Percentiles rank a stretch among this genome's conserved stretches.
Conservation (phyloP, 2,329 filamentous ascomycete genomes). For the Hymenoscyphus occultus region DNA sequence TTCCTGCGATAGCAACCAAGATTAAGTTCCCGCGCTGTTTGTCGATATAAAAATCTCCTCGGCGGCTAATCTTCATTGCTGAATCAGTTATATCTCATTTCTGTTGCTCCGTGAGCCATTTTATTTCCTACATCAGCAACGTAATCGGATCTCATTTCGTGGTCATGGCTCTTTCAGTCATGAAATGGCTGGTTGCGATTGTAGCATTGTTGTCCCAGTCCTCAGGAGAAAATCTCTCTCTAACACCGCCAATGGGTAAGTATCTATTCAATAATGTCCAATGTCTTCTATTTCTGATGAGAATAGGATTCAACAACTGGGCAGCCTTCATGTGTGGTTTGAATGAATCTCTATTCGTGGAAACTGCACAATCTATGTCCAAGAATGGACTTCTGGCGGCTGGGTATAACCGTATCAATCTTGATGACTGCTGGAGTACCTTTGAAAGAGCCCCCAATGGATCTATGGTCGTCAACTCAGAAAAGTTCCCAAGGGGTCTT, state of each 20-base stretch:
- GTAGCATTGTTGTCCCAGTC: slow-evolving; percentile 11
- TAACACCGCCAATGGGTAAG: slow-evolving; percentile 45
- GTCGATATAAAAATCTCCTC: neutral
- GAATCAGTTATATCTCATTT: neutral
- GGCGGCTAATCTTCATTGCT: slow-evolving; percentile 1
- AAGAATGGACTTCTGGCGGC: slow-evolving; percentile 47
- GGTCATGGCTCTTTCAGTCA: slow-evolving; percentile 12
- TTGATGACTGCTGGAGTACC: slow-evolving; percentile 61
- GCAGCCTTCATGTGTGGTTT: slow-evolving; percentile 46
- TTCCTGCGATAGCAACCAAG: neutral
- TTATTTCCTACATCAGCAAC: neutral
- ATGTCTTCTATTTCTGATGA: slow-evolving; percentile 11
- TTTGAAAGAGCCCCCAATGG: slow-evolving; percentile 43
- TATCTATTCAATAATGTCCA: neutral
- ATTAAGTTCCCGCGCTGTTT: neutral
- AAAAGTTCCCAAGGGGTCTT: slow-evolving; percentile 59
- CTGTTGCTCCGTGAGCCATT: neutral
- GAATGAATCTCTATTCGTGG: slow-evolving; percentile 47
- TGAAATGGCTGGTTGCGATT: slow-evolving; percentile 10
- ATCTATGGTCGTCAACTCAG: slow-evolving; percentile 44
- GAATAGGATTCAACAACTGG: slow-evolving; percentile 47
- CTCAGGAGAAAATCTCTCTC: slow-evolving; percentile 29
- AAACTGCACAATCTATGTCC: slow-evolving; percentile 48
- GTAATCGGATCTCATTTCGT: neutral
- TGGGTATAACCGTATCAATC: slow-evolving; percentile 56